Evolutionary conservation across 139 green algal genomes (phyloP).

Genomic region (Coelastrella sp.): DNA sequence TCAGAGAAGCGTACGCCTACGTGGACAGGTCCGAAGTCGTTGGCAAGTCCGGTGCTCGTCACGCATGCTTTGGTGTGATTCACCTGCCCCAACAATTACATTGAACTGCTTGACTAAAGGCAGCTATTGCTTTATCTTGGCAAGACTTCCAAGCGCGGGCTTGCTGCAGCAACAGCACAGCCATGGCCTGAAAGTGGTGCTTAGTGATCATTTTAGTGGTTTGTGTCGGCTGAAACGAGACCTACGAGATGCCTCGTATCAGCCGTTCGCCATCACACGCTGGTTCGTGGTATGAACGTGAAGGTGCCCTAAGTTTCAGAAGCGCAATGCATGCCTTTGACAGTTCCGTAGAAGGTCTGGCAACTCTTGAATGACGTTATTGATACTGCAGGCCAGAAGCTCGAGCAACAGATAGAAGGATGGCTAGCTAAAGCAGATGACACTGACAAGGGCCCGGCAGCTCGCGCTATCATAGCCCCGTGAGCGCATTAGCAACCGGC

Average conservation of each 20-base stretch:
- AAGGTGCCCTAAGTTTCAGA: conserved; percentile 44
- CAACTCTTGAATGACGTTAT: neutral
- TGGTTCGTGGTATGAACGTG: conserved; percentile 77
- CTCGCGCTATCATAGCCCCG: conserved; percentile 78
- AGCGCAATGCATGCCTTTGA: neutral
- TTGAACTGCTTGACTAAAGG: too few species aligned
- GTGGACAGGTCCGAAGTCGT: too few species aligned
- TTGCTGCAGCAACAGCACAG: too few species aligned
- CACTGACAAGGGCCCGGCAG: conserved; percentile 16
- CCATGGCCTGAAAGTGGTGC: too few species aligned
- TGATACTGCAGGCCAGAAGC: conserved; percentile 45
- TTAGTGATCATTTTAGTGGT: too few species aligned
- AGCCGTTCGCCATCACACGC: conserved; percentile 64
- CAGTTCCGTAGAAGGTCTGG: neutral
- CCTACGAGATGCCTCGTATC: conserved; percentile 22
- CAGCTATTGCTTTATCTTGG: too few species aligned
- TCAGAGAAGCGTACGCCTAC: too few species aligned
- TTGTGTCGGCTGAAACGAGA: neutral
- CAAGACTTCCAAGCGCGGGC: too few species aligned
- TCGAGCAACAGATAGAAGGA: conserved; percentile 61
- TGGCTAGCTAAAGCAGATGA: conserved; percentile 61
- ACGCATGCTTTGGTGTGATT: too few species aligned
- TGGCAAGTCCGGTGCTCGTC: too few species aligned
- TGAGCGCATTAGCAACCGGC: conserved; percentile 17
- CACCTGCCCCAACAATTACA: too few species aligned